Evolutionary conservation across 2,329 filamentous ascomycete genomes (phyloP).

Genomic region (Fusarium temperatum): DNA sequence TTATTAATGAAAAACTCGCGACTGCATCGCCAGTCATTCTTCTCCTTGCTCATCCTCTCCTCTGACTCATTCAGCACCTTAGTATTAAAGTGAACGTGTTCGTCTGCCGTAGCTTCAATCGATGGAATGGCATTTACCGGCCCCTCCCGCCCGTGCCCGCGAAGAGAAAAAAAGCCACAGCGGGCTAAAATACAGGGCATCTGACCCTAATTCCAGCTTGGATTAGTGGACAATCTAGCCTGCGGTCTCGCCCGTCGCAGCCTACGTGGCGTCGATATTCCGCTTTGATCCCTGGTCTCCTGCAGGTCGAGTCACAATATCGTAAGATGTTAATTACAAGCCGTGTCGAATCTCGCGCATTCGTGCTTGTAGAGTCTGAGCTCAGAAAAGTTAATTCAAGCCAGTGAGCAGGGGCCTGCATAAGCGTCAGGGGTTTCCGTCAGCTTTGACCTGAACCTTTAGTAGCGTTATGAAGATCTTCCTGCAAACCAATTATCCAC

Average conservation of each 20-base stretch:
- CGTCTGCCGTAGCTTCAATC: not conserved
- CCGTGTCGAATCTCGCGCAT: not conserved
- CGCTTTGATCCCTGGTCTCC: not conserved
- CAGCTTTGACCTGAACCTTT: not conserved
- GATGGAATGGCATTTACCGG: slow-evolving; percentile 1
- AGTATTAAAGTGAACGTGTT: not conserved
- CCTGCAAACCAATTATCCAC: not conserved
- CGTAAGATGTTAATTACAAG: not conserved
- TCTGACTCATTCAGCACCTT: not conserved
- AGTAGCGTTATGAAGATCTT: not conserved
- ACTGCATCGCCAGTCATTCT: slow-evolving; percentile 20
- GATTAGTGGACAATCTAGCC: not conserved
- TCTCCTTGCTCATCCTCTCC: not conserved
- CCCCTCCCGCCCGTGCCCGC: not conserved
- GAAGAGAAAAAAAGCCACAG: not conserved
- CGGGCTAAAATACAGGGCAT: not conserved
- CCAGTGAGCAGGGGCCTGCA: not conserved
- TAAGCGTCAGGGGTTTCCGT: not conserved
- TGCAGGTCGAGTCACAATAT: not conserved
- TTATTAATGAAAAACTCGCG: slow-evolving; percentile 20
- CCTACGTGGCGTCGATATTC: not conserved
- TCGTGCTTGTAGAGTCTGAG: not conserved
- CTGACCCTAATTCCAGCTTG: not conserved
- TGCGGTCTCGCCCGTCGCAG: not conserved
- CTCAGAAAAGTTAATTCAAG: not conserved